Percentiles rank a stretch among this genome's conserved stretches.
These are phyloP conservation scores for Candida germanica DNA, from an alignment of 805 yeast species.

Conservation along the genomic window DNA sequence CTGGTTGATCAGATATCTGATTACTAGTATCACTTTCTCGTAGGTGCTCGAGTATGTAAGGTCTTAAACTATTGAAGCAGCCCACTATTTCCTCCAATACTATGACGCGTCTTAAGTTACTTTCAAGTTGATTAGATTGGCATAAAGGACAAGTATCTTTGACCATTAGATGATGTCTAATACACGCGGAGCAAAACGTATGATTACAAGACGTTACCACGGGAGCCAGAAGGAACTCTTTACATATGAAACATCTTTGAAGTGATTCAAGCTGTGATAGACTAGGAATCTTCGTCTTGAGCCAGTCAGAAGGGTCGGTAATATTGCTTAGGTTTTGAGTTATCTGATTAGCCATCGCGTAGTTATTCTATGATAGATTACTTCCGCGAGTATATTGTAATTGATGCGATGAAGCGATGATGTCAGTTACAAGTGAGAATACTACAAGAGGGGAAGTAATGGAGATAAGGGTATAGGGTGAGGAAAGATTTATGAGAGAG, in stretches of 20 bases:
- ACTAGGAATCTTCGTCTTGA: slow-evolving; percentile 49
- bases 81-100: slow-evolving; percentile 67
- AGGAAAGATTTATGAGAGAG: background rate
- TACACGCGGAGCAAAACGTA: slow-evolving; percentile 85
- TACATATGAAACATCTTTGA: slow-evolving; percentile 83
- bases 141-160: slow-evolving; percentile 77
- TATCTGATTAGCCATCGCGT: slow-evolving; percentile 1
- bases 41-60: slow-evolving; percentile 9
- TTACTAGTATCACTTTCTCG: too few relatives aligned
- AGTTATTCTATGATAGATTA: too few relatives aligned
- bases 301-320: slow-evolving; percentile 76
- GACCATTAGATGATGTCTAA: slow-evolving; percentile 62
- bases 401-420: too few relatives aligned
- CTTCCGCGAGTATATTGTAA: too few relatives aligned
- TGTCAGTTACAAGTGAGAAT: too few relatives aligned
- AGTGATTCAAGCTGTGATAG: slow-evolving; percentile 63
- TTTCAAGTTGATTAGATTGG: slow-evolving; percentile 63
- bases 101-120: slow-evolving; percentile 63
- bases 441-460: too few relatives aligned
- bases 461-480: background rate
- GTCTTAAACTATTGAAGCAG: slow-evolving; percentile 43
- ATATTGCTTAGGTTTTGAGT: slow-evolving; percentile 5
- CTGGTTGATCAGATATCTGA: too few relatives aligned
- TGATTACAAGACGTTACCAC: slow-evolving; percentile 84
- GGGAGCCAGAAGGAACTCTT: slow-evolving; percentile 77